Evolutionary conservation across 805 yeast genomes (phyloP), one percentile per base, ranked within the genome.

Genomic region (Allodekkera sacchari): DNA sequence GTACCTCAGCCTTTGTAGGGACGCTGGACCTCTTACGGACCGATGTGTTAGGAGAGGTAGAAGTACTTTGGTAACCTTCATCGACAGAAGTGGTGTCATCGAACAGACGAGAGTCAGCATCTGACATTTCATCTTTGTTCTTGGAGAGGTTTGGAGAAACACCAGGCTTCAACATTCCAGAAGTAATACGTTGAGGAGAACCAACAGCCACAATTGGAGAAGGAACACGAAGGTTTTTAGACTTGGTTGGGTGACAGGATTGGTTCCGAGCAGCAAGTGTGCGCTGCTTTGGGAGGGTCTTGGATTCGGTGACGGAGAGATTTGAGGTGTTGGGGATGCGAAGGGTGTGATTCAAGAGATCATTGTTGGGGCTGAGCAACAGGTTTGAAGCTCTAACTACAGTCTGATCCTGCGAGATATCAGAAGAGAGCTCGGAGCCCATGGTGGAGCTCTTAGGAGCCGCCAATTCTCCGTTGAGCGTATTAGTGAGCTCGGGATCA

Each of bases 101-200:
- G n/a, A n/a, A n/a, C n/a, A n/a, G 26, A 3, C 38, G 32, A 7
- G 29, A 31, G 12, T 46, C 50, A 12, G 33, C 36, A 12, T 32
- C 31, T 14, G 33, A 27, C 7, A 32, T 30, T n/a, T 34, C 38
- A 9, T 41, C 49, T n/a, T 31, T 38, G 18, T 38, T 34, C 25
- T 53, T 55, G 3, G 63, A 56, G n/a, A 58, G 38, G 31, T 58
- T 55, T 2, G 63, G 63, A 31, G 51, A 57, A 5, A 44, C 43
- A 9, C 37, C 35, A 1, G 43, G 14, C 7, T 39, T 35, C 12
- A 58, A 41, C 63, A 58, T 58, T 7, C 63, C 63, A 3, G 63
- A 56, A 2, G 61, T 55, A 21, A 59, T 55, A 44, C 63, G 47
- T 22, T 44, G 46, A 8, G 59, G 59, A 4, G 59, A 54, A 1